These are phyloP conservation scores for Pleurotus salmoneostramineus DNA, from an alignment of 768 basidiomycete genomes.

Conservation along the genomic window DNA sequence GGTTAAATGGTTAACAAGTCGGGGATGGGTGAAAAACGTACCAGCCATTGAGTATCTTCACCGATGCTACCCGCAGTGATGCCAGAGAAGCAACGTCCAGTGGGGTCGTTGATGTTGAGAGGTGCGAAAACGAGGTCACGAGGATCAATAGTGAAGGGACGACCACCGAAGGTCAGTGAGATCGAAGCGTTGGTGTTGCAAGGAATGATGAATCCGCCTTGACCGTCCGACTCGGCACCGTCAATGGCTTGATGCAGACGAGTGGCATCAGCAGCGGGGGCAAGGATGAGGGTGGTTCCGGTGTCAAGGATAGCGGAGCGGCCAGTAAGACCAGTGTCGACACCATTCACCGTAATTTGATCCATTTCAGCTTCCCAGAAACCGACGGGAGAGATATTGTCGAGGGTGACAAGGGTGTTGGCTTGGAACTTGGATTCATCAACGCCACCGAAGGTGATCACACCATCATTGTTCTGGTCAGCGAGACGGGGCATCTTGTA, in stretches of 20 bases:
- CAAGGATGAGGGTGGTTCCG: constrained; percentile 52
- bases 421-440: constrained; percentile 67
- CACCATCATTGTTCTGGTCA: constrained; percentile 69
- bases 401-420: constrained; percentile 50
- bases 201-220: constrained; percentile 49
- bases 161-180: constrained; percentile 34
- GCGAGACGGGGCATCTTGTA: constrained; percentile 77
- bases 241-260: constrained; percentile 39
- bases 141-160: constrained; percentile 53
- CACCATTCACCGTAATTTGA: constrained; percentile 54
- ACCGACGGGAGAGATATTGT: constrained; percentile 61
- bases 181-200: constrained; percentile 40
- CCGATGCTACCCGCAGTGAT: constrained; percentile 63
- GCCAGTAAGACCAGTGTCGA: constrained; percentile 42
- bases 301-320: constrained; percentile 75
- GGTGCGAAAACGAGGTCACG: constrained; percentile 58
- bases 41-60: constrained; percentile 64
- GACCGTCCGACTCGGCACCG: constrained; percentile 37
- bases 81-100: constrained; percentile 68
- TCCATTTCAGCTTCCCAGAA: constrained; percentile 81
- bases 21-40: constrained; percentile 20
- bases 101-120: constrained; percentile 43
- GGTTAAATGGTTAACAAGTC: background rate
- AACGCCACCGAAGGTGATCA: constrained; percentile 76
- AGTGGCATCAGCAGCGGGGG: constrained; percentile 32